These are phyloP conservation scores for Lepidopterella palustris DNA, from an alignment of 495 filamentous ascomycete genomes.

Conservation along the genomic window DNA sequence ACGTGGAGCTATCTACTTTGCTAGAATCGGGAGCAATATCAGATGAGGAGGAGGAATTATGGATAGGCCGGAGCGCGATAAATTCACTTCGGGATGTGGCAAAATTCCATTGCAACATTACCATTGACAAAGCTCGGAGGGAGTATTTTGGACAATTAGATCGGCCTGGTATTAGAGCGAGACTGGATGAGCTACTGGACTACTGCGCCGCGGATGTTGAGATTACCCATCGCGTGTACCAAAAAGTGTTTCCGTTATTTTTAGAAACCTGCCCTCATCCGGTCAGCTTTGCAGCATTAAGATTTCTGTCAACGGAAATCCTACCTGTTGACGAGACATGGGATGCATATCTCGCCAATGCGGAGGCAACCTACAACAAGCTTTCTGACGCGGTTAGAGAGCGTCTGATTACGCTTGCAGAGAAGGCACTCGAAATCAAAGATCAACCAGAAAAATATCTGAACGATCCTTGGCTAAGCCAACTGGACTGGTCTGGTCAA, in stretches of 20 bases:
- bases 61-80: slow-evolving; percentile 88
- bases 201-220: slow-evolving; percentile 96
- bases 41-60: slow-evolving; percentile 83
- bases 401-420: slow-evolving; percentile 61
- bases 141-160: slow-evolving; percentile 83
- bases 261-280: slow-evolving; percentile 87
- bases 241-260: slow-evolving; percentile 84
- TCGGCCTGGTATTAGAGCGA: slow-evolving; percentile 56
- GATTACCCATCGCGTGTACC: slow-evolving; percentile 86
- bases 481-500: slow-evolving; percentile 94
- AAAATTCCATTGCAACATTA: slow-evolving; percentile 87
- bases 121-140: slow-evolving; percentile 83
- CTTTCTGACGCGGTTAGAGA: slow-evolving; percentile 69
- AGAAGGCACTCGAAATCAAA: slow-evolving; percentile 70
- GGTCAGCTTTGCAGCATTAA: slow-evolving; percentile 89
- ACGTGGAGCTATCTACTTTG: slow-evolving; percentile 62
- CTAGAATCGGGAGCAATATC: slow-evolving; percentile 56
- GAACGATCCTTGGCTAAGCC: slow-evolving; percentile 81
- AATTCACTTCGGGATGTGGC: slow-evolving; percentile 96
- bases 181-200: slow-evolving; percentile 76
- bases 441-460: slow-evolving; percentile 56
- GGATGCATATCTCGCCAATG: slow-evolving; percentile 71
- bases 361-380: slow-evolving; percentile 76
- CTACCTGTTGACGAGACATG: slow-evolving; percentile 83
- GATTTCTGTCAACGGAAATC: slow-evolving; percentile 87